Percentiles rank a stretch among this genome's conserved stretches.
phyloP scores from a whole-genome alignment of 306 rosid species.

The Castanea sativa region DNA sequence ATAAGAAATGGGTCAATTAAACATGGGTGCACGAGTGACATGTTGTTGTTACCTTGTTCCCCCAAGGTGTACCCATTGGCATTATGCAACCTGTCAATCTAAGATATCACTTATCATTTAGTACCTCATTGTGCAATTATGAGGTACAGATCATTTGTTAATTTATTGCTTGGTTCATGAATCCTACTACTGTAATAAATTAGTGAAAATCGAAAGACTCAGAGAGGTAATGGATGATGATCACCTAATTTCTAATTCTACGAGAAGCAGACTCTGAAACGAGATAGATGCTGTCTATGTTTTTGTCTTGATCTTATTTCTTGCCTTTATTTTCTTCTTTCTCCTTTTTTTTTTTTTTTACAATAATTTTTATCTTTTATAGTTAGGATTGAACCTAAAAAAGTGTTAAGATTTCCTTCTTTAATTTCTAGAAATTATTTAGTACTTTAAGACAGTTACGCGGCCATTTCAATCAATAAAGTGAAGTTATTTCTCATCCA shows the following conservation, averaged over 20 bases:
- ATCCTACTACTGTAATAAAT: neutral
- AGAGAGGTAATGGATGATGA: neutral
- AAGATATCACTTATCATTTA: neutral
- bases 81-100: slow-evolving; percentile 18
- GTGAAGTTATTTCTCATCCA: too few species aligned
- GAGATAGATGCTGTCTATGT: neutral
- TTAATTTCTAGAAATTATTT: too few species aligned
- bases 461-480: too few species aligned
- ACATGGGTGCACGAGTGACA: slow-evolving; percentile 17
- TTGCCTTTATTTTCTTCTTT: too few species aligned
- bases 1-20: neutral
- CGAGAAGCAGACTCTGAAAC: neutral
- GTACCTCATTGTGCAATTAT: neutral
- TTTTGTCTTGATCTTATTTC: neutral
- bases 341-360: neutral
- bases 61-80: neutral
- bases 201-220: neutral
- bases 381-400: neutral
- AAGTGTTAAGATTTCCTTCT: neutral
- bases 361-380: neutral
- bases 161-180: neutral
- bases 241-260: neutral
- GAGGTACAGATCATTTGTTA: neutral
- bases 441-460: too few species aligned
- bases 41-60: slow-evolving; percentile 25